Conservation (phyloP, 108 stramenopile species). For the Fistulifera solaris region DNA sequence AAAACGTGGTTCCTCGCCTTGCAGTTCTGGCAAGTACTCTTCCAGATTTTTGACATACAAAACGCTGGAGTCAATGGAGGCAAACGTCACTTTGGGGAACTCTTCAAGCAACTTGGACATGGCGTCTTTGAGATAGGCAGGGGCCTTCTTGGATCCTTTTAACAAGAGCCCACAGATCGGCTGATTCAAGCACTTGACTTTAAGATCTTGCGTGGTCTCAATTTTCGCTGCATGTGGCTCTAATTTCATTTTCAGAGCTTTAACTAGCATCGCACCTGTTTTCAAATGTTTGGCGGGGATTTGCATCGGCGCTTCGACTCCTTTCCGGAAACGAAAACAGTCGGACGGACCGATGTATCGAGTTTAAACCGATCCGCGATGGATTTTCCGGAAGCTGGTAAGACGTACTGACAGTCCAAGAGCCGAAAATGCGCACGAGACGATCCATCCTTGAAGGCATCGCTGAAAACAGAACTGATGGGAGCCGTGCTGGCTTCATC, state of each 20-base stretch:
- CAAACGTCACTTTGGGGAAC: slow-evolving; percentile 68
- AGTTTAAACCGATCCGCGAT: slow-evolving; percentile 71
- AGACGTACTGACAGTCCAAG: slow-evolving; percentile 61
- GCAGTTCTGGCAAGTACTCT: slow-evolving; percentile 63
- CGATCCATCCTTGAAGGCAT: slow-evolving; percentile 53
- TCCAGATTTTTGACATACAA: slow-evolving; percentile 71
- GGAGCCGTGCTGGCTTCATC: slow-evolving; percentile 33
- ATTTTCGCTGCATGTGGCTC: slow-evolving; percentile 79
- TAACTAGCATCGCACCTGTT: slow-evolving; percentile 72
- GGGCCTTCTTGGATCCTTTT: slow-evolving; percentile 63
- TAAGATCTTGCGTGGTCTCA: slow-evolving; percentile 76
- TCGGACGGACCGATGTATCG: slow-evolving; percentile 59
- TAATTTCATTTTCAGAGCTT: slow-evolving; percentile 55
- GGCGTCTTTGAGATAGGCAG: slow-evolving; percentile 68
- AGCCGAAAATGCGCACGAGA: slow-evolving; percentile 62
- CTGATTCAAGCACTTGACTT: slow-evolving; percentile 74
- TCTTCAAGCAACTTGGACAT: slow-evolving; percentile 60
- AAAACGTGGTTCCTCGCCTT: slow-evolving; percentile 65
- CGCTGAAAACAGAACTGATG: slow-evolving; percentile 63
- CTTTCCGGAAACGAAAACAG: slow-evolving; percentile 68
- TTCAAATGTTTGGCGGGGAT: slow-evolving; percentile 73
- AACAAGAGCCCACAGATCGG: slow-evolving; percentile 65
- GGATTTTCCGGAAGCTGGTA: slow-evolving; percentile 57
- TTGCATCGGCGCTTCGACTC: slow-evolving; percentile 61
- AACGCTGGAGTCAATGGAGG: slow-evolving; percentile 57